Conservation (phyloP, 2,329 filamentous ascomycete genomes). For the Mariannaea sp. region DNA sequence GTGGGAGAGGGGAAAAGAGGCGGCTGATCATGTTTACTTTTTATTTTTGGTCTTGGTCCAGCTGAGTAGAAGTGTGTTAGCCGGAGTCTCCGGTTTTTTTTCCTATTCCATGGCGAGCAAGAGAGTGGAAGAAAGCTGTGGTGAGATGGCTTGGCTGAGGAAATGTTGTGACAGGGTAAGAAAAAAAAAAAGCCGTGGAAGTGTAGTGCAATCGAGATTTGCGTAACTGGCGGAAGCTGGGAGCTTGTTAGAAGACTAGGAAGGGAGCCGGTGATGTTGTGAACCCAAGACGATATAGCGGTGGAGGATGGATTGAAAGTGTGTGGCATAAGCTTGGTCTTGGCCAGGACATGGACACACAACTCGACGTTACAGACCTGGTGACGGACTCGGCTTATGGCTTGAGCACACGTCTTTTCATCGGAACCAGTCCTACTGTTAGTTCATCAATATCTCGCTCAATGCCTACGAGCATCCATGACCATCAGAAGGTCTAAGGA, state of each 20-base stretch:
- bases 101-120: not conserved
- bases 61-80: not conserved
- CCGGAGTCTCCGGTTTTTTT: not conserved
- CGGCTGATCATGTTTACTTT: conserved; percentile 16
- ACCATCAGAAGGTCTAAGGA: not conserved
- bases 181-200: conserved; percentile 25
- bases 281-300: conserved; percentile 11
- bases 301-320: conserved; percentile 15
- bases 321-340: conserved; percentile 7
- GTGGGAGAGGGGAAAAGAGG: not conserved
- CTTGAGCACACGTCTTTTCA: too few relatives aligned
- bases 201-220: conserved; percentile 38
- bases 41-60: conserved; percentile 1
- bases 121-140: not conserved
- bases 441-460: too few relatives aligned
- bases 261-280: conserved; percentile 1
- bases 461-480: not conserved
- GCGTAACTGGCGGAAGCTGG: too few relatives aligned
- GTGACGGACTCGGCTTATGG: too few relatives aligned
- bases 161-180: not conserved
- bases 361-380: too few relatives aligned
- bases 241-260: too few relatives aligned
- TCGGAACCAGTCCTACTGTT: too few relatives aligned
- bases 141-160: not conserved
- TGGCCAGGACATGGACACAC: too few relatives aligned